These are phyloP conservation scores for Cunninghamia lanceolata DNA, from an alignment of 75 land plant species.

Conservation along the genomic window DNA sequence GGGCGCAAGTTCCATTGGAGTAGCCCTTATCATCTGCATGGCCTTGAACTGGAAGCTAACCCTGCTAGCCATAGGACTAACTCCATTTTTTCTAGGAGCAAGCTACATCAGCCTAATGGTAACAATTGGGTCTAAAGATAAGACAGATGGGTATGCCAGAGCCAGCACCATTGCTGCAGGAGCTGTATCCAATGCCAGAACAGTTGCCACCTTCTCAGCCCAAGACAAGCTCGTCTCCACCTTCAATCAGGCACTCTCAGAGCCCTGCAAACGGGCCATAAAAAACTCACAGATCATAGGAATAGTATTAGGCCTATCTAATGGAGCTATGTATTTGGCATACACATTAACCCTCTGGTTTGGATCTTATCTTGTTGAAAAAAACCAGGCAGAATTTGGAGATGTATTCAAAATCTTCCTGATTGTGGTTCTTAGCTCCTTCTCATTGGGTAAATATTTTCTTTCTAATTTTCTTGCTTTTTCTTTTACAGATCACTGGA, in stretches of 20 bases:
- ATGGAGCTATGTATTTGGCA: constrained; percentile 45
- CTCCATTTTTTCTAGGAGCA: constrained; percentile 46
- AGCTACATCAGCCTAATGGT: constrained; percentile 46
- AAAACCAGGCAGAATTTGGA: constrained; percentile 36
- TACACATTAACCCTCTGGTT: constrained; percentile 54
- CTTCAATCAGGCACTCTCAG: constrained; percentile 38
- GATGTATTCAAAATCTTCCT: constrained; percentile 53
- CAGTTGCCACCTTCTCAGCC: constrained; percentile 49
- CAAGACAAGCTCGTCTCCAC: constrained; percentile 35
- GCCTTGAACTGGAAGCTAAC: constrained; percentile 39
- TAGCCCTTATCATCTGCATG: constrained; percentile 35
- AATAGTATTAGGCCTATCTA: constrained; percentile 43
- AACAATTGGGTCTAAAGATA: constrained; percentile 35
- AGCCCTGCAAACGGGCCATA: constrained; percentile 29
- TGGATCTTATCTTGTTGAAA: constrained; percentile 36
- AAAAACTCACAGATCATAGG: constrained; percentile 43
- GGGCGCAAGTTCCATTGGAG: constrained; percentile 39
- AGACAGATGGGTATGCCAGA: constrained; percentile 36
- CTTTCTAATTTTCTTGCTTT: neutral
- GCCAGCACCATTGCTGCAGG: constrained; percentile 66
- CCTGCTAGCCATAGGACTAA: constrained; percentile 36
- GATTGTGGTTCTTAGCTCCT: constrained; percentile 54
- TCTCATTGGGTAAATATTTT: constrained; percentile 32
- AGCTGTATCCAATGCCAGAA: constrained; percentile 51
- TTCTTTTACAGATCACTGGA: neutral